phyloP scores from a whole-genome alignment of 768 basidiomycete genomes.

The Wakefieldia striispora region DNA sequence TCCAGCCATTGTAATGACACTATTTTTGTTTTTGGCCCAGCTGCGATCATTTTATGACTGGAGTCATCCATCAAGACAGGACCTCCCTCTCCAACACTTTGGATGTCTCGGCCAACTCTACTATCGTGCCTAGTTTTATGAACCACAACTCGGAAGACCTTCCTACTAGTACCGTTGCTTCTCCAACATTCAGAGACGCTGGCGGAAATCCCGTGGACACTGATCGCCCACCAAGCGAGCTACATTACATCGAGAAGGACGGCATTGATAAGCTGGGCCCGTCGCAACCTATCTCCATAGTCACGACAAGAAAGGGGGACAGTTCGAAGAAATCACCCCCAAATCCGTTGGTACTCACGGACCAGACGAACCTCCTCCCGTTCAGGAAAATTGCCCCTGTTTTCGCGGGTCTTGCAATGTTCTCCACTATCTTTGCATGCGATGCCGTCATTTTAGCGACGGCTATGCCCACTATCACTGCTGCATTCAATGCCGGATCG shows the following conservation, averaged over 20 bases:
- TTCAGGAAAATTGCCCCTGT: constrained; percentile 60
- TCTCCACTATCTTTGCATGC: constrained; percentile 57
- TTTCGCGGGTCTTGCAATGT: constrained; percentile 58
- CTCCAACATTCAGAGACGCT: not conserved
- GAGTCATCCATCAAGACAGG: not conserved
- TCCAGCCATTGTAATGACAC: not conserved
- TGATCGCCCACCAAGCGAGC: not conserved
- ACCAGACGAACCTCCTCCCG: constrained; percentile 76
- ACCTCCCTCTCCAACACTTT: not conserved
- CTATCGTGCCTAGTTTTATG: not conserved
- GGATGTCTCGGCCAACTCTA: not conserved
- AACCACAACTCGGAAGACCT: not conserved
- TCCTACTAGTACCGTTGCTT: not conserved
- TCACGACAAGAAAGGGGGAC: not conserved
- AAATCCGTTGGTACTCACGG: constrained; percentile 42
- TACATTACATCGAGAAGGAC: not conserved
- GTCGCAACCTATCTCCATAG: constrained; percentile 5
- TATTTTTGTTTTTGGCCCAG: not conserved
- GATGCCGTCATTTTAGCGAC: constrained; percentile 77
- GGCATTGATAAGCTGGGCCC: not conserved
- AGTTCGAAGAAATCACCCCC: not conserved
- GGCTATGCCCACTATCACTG: constrained; percentile 67
- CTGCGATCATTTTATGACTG: constrained; percentile 1
- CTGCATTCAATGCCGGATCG: constrained; percentile 53
- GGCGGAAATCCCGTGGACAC: constrained; percentile 2